Evolutionary conservation across 169 alveolate species (phyloP).

Genomic region (Theileria sp.): DNA sequence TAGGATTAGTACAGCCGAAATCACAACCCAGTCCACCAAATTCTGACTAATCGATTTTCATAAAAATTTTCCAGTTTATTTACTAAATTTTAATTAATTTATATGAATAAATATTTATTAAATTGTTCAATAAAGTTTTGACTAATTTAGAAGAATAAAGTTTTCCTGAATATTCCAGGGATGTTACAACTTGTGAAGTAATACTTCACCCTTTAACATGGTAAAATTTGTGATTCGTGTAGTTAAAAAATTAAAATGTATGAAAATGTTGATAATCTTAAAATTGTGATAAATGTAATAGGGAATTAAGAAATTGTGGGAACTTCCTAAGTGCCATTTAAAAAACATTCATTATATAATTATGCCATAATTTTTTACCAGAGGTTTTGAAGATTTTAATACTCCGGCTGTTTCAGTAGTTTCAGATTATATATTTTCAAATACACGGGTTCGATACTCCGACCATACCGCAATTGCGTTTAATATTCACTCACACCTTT

Average conservation of each 20-base stretch:
- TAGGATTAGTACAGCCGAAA: background rate
- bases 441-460: background rate
- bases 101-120: too few species aligned
- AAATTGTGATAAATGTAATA: background rate
- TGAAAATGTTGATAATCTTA: background rate
- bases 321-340: background rate
- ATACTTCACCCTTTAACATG: too few species aligned
- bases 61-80: background rate
- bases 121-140: too few species aligned
- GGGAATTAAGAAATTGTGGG: background rate
- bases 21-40: background rate
- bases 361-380: background rate
- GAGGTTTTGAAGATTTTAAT: background rate
- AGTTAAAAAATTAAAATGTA: background rate
- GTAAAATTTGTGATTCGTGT: background rate
- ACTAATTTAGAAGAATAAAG: too few species aligned
- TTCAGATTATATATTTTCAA: background rate
- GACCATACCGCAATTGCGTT: background rate
- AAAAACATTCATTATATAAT: background rate
- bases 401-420: background rate
- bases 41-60: too few species aligned
- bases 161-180: background rate
- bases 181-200: too few species aligned
- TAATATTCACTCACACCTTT: background rate
- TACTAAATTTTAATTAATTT: background rate